Evolutionary conservation across 331 rosid genomes (phyloP), one percentile per base, ranked within the genome.

Genomic region (Stylosanthes scabra): DNA sequence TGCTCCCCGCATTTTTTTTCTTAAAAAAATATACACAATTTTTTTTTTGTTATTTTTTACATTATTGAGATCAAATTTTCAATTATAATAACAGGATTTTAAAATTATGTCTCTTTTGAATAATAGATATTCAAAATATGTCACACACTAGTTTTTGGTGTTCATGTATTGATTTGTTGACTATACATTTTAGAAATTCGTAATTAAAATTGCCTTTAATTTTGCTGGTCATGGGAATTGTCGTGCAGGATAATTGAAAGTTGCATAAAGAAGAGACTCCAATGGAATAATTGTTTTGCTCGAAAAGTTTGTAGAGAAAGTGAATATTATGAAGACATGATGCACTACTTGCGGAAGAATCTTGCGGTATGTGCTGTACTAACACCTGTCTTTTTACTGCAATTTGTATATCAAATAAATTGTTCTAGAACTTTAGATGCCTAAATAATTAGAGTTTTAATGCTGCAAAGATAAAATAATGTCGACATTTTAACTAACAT

Each of bases 281-380:
- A 71, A 60, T 91, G 97, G 99, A 94, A 86, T 84, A 84, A 66
- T 69, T 91, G 91, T 80, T 94, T 90, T 87, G 97, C 93, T 66
- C 88, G 91, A 65, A 88, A 88, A 87, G 80, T 94, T 78, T 88
- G 90, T 74, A 89, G 77, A 86, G 99, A 94, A 87, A 75, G 96
- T 56, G 99, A 91, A 85, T 94, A 88, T 72, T 94, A 89, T 70
- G 97, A 94, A 67, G 96, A 91, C 16, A 86, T 94, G 97, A 84
- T 94, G 97, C 88, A 85, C 31, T 94, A 91, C 86, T 80, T 91
- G 78, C 86, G 91, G 54, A 91, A 78, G 89, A 94, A 88, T 83
- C 85, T 94, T 76, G 99, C 97, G 72, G 99, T 91, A 78, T n/a
- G 96, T 84, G 29, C 34, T 59, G 37, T 59, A 42, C 58, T 15